Percentiles rank a stretch among this genome's conserved stretches.
Conservation (phyloP, 768 basidiomycete species). For the Suillus decipiens region DNA sequence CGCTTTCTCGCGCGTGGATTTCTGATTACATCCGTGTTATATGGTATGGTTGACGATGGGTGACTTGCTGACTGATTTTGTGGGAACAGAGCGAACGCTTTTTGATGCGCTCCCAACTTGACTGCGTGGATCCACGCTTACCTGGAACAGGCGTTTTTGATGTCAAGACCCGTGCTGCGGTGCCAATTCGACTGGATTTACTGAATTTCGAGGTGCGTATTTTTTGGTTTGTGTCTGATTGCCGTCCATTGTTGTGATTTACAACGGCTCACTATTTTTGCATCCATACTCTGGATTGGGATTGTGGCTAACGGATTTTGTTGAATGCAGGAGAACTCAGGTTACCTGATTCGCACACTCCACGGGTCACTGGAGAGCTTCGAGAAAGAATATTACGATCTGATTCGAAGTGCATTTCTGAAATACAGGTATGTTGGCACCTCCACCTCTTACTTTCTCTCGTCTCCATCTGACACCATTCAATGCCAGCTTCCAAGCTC, state of each 20-base stretch:
- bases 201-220: slow-evolving; percentile 71
- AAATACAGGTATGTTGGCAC: slow-evolving; percentile 74
- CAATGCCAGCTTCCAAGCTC: slow-evolving; percentile 79
- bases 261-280: neutral
- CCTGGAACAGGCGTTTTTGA: slow-evolving; percentile 95
- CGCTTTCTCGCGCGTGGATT: slow-evolving; percentile 40
- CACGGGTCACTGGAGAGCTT: slow-evolving; percentile 76
- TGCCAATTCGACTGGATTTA: slow-evolving; percentile 82
- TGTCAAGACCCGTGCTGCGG: slow-evolving; percentile 89
- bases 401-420: slow-evolving; percentile 90
- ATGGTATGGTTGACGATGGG: neutral
- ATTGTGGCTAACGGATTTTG: neutral
- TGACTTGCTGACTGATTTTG: neutral
- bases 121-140: slow-evolving; percentile 77
- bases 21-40: neutral
- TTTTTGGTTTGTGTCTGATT: neutral
- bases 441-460: neutral
- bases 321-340: slow-evolving; percentile 66
- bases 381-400: slow-evolving; percentile 93
- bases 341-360: slow-evolving; percentile 68
- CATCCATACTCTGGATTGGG: neutral
- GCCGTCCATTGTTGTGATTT: neutral
- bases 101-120: slow-evolving; percentile 94
- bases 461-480: slow-evolving; percentile 2
- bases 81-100: slow-evolving; percentile 46